phyloP scores from a whole-genome alignment of 305 asterid genomes.

The Withania somnifera region DNA sequence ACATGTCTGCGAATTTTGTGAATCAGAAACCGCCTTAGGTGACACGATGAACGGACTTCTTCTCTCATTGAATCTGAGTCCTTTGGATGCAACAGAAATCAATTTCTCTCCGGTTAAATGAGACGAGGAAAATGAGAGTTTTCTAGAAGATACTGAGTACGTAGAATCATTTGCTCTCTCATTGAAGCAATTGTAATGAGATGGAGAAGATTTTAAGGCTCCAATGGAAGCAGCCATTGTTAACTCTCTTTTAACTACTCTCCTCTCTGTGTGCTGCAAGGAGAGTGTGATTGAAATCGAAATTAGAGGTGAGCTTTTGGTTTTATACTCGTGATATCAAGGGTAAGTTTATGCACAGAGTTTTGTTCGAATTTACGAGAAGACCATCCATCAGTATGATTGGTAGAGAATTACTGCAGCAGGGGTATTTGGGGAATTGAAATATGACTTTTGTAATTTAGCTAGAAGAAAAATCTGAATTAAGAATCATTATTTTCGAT shows the following conservation, averaged over 20 bases:
- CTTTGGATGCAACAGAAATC: constrained; percentile 4
- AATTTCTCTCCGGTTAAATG: constrained; percentile 31
- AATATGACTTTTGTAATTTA: not conserved
- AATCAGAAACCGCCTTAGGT: constrained; percentile 87
- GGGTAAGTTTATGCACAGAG: not conserved
- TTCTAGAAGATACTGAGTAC: not conserved
- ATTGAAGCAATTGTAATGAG: not conserved
- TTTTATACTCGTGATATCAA: not conserved
- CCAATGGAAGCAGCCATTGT: constrained; percentile 7
- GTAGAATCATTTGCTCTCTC: not conserved
- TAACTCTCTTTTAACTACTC: not conserved
- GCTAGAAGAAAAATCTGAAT: not conserved
- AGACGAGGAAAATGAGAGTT: constrained; percentile 37
- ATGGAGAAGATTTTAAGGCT: not conserved
- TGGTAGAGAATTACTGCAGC: not conserved
- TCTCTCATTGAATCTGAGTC: constrained; percentile 11
- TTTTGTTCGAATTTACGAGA: not conserved
- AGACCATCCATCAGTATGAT: not conserved
- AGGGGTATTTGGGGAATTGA: not conserved
- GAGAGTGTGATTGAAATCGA: not conserved
- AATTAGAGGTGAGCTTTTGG: not conserved
- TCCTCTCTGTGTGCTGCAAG: constrained; percentile 3
- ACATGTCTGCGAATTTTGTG: constrained; percentile 81
- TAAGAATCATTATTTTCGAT: not conserved
- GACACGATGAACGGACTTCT: constrained; percentile 44